Base-by-base conservation (phyloP, 768 basidiomycete species). In the Lactarius hengduanensis region DNA sequence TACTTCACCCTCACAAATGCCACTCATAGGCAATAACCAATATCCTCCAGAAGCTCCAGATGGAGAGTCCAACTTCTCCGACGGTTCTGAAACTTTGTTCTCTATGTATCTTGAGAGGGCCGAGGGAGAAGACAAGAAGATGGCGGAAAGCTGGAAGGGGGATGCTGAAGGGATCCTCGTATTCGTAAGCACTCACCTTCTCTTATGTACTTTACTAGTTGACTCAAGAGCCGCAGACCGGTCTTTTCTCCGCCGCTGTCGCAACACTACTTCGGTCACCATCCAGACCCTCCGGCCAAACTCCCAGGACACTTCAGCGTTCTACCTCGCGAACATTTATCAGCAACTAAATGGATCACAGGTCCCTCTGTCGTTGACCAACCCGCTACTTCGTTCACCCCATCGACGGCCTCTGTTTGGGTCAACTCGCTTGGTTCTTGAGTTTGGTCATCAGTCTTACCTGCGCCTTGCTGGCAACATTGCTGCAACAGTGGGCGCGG, bases 351-450 rank as follows among this genome's bases (percentile, higher is more conserved):
- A 64, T 20, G 47, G 45, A 30, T 30, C 57, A 7, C 43, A 9
- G 2, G 28, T n/a, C n/a, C n/a, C n/a, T n/a, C n/a, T n/a, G n/a
- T n/a, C n/a, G n/a, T n/a, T n/a, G n/a, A n/a, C n/a, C n/a, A n/a
- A n/a, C n/a, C n/a, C n/a, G n/a, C n/a, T n/a, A n/a, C n/a, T n/a
- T n/a, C n/a, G n/a, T 64, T 64, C 28, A 16, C 57, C 36, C 36
- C 63, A 1, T 28, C 63, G 2, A 13, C 1, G 2, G n/a, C 36
- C 10, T 54, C 64, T 43, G 30, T 67, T 11, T 58, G 66, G 53
- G 65, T 67, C 43, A 67, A 67, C 56, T 45, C 45, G 15, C 61
- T 67, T 67, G 61, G 65, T 67, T 62, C 45, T 32, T 63, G 4
- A 67, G 65, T 11, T 50, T 67, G 50, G 43, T 34, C 20, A 62